Percentiles rank a stretch among this genome's conserved stretches.
Evolutionary conservation across 208 protist species (phyloP).

Genomic region (Leishmania major): DNA sequence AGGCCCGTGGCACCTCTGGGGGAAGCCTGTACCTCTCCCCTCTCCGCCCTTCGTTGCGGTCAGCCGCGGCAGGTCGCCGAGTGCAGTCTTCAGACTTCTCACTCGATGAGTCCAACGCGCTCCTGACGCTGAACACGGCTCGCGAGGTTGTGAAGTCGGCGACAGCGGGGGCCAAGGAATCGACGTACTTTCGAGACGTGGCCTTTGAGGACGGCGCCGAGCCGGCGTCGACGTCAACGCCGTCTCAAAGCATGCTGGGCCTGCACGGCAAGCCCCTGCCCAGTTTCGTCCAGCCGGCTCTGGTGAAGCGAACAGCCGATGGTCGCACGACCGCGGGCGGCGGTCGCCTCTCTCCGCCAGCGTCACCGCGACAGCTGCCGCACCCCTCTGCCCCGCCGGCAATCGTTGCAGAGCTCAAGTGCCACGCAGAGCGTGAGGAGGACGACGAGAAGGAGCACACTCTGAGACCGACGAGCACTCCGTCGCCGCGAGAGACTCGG

Average conservation of each 20-base stretch:
- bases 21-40: neutral
- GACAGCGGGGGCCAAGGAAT: neutral
- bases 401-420: neutral
- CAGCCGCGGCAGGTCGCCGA: neutral
- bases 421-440: neutral
- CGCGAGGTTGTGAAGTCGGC: neutral
- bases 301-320: neutral
- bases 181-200: neutral
- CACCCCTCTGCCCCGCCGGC: neutral
- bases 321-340: neutral
- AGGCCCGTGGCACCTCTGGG: neutral
- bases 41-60: neutral
- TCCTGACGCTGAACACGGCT: conserved; percentile 17
- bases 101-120: conserved; percentile 19
- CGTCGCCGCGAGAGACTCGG: neutral
- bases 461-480: neutral
- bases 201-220: neutral
- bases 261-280: neutral
- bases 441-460: neutral
- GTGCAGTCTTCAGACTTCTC: conserved; percentile 21
- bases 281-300: too few relatives aligned
- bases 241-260: neutral
- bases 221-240: neutral
- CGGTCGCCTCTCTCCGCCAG: neutral
- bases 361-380: neutral